Conservation (phyloP, 1,284 basidiomycete species). For the Cystobasidiaceae sp. region DNA sequence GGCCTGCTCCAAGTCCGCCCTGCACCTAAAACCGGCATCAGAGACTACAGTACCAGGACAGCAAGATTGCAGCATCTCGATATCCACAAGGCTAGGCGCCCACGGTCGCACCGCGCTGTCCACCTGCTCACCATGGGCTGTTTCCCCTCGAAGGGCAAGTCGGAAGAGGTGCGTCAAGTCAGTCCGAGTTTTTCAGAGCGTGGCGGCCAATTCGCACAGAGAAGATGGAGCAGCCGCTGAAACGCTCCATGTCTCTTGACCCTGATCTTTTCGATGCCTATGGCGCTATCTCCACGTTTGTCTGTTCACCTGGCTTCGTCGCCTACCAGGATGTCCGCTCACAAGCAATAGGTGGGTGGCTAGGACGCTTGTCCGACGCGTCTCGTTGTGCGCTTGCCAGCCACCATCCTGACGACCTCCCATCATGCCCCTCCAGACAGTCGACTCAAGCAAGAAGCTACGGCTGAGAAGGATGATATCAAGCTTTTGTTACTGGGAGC, state of each 20-base stretch:
- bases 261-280: too few relatives aligned
- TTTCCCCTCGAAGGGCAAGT: neutral
- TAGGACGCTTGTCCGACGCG: neutral
- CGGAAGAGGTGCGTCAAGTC: slow-evolving; percentile 1
- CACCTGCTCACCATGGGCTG: slow-evolving; percentile 11
- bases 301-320: too few relatives aligned
- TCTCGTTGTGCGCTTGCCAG: neutral
- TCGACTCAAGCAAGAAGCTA: slow-evolving; percentile 11
- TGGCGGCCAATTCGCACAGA: too few relatives aligned
- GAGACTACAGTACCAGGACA: too few relatives aligned
- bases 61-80: too few relatives aligned
- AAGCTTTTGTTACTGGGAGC: slow-evolving; percentile 45
- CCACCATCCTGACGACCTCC: neutral
- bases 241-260: too few relatives aligned
- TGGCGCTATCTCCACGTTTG: too few relatives aligned
- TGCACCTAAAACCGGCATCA: too few relatives aligned
- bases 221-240: too few relatives aligned
- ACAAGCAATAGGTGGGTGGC: neutral
- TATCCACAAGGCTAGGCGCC: too few relatives aligned
- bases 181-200: too few relatives aligned
- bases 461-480: slow-evolving; percentile 17
- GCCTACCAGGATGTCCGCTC: neutral
- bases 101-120: neutral
- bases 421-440: slow-evolving; percentile 35
- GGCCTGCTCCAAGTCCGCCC: too few relatives aligned